Evolutionary conservation across 495 filamentous ascomycete genomes (phyloP).

Genomic region (Penicillium robsamsonii): DNA sequence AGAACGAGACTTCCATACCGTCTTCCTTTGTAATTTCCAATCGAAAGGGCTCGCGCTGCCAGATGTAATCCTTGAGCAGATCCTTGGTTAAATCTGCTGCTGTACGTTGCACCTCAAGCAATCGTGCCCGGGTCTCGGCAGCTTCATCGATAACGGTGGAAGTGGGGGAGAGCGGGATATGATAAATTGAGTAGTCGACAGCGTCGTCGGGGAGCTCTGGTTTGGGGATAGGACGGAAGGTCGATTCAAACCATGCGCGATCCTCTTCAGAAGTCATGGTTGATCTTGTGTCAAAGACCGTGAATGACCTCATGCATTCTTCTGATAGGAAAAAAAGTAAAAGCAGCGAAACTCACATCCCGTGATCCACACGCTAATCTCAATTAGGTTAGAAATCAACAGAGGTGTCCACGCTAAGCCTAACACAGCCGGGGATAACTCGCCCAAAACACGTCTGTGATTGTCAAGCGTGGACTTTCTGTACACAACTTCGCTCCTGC

Average conservation of each 20-base stretch:
- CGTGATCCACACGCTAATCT: constrained; percentile 32
- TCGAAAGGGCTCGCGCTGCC: constrained; percentile 81
- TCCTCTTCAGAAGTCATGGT: constrained; percentile 49
- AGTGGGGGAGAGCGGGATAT: constrained; percentile 51
- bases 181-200: constrained; percentile 80
- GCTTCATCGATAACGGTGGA: constrained; percentile 47
- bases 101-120: constrained; percentile 69
- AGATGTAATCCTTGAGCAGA: constrained; percentile 81
- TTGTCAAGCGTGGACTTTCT: constrained; percentile 4
- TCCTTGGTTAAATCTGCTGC: constrained; percentile 60
- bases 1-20: constrained; percentile 37
- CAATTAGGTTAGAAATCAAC: constrained; percentile 45
- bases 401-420: constrained; percentile 30
- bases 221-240: constrained; percentile 60
- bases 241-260: constrained; percentile 50
- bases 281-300: constrained; percentile 7
- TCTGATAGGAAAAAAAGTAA: constrained; percentile 22
- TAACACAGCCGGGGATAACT: constrained; percentile 13
- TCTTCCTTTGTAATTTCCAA: constrained; percentile 60
- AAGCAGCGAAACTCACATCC: constrained; percentile 29
- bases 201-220: constrained; percentile 76
- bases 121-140: constrained; percentile 52
- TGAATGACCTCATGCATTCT: constrained; percentile 43
- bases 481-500: constrained; percentile 1
- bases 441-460: constrained; percentile 43